phyloP scores from a whole-genome alignment of 495 filamentous ascomycete genomes.

The Hypoxylon lienhwacheense region DNA sequence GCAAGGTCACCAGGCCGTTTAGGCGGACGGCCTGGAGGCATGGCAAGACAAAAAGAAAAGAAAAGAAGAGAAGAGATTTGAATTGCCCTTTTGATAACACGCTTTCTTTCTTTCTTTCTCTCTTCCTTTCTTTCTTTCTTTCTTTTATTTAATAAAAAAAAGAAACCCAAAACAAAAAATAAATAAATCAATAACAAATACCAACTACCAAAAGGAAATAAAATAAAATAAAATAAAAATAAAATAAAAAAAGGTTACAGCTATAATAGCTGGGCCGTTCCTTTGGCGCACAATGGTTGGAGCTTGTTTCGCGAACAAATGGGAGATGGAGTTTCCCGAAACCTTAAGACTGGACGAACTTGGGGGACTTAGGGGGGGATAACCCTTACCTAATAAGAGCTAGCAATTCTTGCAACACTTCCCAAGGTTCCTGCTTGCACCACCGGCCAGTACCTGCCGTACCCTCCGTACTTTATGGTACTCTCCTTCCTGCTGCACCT shows the following conservation, averaged over 20 bases:
- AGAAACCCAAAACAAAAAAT: constrained; percentile 36
- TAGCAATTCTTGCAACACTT: not conserved
- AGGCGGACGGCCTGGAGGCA: constrained; percentile 42
- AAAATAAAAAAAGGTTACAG: not conserved
- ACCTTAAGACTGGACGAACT: constrained; percentile 23
- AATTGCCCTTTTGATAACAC: too few relatives aligned
- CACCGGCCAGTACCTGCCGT: not conserved
- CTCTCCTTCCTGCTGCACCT: too few relatives aligned
- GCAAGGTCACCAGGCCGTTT: constrained; percentile 48
- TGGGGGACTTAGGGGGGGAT: not conserved
- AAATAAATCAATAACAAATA: too few relatives aligned
- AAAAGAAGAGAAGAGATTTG: not conserved
- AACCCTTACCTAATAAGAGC: constrained; percentile 11
- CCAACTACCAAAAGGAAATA: not conserved
- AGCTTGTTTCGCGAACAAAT: constrained; percentile 33
- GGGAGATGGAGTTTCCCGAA: constrained; percentile 36
- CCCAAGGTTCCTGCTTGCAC: not conserved
- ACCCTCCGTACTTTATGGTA: too few relatives aligned
- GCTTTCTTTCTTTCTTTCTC: too few relatives aligned
- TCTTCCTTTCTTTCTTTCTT: too few relatives aligned
- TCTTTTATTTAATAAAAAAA: too few relatives aligned
- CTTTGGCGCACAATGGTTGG: constrained; percentile 29
- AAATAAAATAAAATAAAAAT: constrained; percentile 22
- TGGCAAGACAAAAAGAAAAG: constrained; percentile 33
- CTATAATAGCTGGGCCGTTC: not conserved